Base-by-base conservation (phyloP, 768 basidiomycete genomes). In the Macrolepiota dolichaula region DNA sequence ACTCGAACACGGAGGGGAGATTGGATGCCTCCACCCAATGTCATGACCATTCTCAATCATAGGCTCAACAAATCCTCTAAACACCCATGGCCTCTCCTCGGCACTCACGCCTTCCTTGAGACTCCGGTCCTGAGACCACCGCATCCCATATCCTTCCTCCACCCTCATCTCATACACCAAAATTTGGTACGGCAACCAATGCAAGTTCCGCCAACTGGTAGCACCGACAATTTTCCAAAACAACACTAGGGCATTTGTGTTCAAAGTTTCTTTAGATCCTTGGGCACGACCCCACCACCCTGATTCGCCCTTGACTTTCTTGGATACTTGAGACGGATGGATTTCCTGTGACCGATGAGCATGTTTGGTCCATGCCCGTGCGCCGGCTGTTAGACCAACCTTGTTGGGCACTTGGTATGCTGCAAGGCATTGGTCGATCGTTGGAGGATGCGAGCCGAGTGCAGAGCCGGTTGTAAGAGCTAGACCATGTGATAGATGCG, bases 11-110 rank as follows among this genome's bases (percentile, higher is more conserved):
- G 47, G 22, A 38, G 44, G 42, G 11, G 55, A 19, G n/a, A 49
- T 13, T 4, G 64, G 64, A 72, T 87, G 85, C 66, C 74, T 76
- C 86, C 87, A 88, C 4, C 84, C 83, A 17, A 79, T 62, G 62
- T 85, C 81, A 68, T 88, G 86, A 13, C 87, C 87, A 68, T 84
- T 81, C 63, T 81, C 82, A 82, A 87, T 87, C 81, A 82, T 83
- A 1, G 85, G 86, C 60, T 88, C 86, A 7, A 88, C 79, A 66
- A 85, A 86, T 13, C 87, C 87, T 44, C 86, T 78, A 67, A 88
- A 85, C 6, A 70, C 69, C 87, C 86, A 87, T 1, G 76, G 73
- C 61, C 11, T 61, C 59, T 40, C 35, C 37, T 36, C 12, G 4
- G 25, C 58, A 49, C 29, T 44, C 38, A 32, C 63, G 17, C 27